Percentiles rank a stretch among this genome's conserved stretches.
Conservation (phyloP, 257 asterid species). For the Solanum phureja region DNA sequence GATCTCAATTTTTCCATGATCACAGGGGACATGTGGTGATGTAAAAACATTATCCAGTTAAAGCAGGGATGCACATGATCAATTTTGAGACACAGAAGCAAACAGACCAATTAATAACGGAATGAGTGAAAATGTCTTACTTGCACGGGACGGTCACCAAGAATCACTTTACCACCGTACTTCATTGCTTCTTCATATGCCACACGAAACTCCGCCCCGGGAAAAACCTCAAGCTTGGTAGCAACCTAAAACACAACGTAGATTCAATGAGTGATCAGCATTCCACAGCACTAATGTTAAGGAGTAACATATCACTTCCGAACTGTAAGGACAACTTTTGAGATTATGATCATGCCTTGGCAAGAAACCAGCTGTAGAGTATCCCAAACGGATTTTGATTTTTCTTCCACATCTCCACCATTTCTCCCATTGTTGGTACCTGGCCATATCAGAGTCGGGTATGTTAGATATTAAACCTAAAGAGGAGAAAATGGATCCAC, state of each 20-base stretch:
- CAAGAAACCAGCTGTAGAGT: conserved; percentile 94
- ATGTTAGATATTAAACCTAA: neutral
- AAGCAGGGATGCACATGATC: neutral
- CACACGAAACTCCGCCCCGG: conserved; percentile 96
- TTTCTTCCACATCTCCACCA: conserved; percentile 92
- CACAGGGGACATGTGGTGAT: neutral
- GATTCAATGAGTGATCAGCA: neutral
- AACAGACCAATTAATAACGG: neutral
- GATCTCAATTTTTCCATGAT: neutral
- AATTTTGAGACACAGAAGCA: neutral
- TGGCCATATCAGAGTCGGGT: conserved; percentile 3
- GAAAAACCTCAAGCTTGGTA: conserved; percentile 74
- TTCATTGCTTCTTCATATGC: conserved; percentile 93
- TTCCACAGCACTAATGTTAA: neutral
- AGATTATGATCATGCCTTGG: conserved; percentile 53
- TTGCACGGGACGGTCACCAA: conserved; percentile 88
- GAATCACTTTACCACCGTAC: conserved; percentile 84
- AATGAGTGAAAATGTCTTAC: conserved; percentile 28
- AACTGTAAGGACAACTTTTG: neutral
- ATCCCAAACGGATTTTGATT: conserved; percentile 80
- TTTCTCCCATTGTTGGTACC: conserved; percentile 80
- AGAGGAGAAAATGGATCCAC: neutral
- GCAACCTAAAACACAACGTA: conserved; percentile 45
- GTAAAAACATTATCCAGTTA: neutral
- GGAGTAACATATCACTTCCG: neutral